Percentiles rank a stretch among this genome's conserved stretches.
Evolutionary conservation across 495 filamentous ascomycete species (phyloP).

Genomic region (Sphaerosporella brunnea): DNA sequence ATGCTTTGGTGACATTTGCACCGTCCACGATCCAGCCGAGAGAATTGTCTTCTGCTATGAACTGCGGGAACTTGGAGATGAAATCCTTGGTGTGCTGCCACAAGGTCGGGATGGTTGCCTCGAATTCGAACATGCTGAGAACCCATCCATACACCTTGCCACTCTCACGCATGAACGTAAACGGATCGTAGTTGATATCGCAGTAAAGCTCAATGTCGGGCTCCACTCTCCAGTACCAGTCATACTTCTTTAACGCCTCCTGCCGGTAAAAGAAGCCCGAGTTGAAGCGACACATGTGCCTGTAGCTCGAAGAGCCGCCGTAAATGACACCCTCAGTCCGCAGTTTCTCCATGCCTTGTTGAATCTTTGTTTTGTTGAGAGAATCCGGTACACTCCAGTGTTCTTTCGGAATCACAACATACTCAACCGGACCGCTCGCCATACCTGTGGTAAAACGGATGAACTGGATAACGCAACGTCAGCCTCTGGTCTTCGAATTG

Average conservation of each 20-base stretch:
- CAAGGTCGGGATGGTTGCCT: constrained; percentile 22
- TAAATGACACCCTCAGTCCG: constrained; percentile 77
- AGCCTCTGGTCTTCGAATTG: constrained; percentile 64
- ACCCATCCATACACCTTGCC: constrained; percentile 38
- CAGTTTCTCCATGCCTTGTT: constrained; percentile 65
- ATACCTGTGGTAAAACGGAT: constrained; percentile 17
- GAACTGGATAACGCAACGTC: constrained; percentile 36
- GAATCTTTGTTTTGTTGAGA: constrained; percentile 71
- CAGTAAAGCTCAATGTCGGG: constrained; percentile 37
- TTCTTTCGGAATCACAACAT: constrained; percentile 63
- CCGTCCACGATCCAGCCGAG: constrained; percentile 33
- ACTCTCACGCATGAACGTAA: constrained; percentile 35
- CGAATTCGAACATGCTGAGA: constrained; percentile 35
- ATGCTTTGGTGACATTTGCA: constrained; percentile 5
- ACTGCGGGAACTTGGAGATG: constrained; percentile 14
- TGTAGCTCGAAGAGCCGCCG: constrained; percentile 70
- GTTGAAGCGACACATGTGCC: constrained; percentile 99
- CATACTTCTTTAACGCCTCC: constrained; percentile 60
- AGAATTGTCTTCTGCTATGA: constrained; percentile 27
- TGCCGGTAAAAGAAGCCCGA: constrained; percentile 94
- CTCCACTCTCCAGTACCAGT: constrained; percentile 38
- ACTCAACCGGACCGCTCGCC: constrained; percentile 29
- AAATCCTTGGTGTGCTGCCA: constrained; percentile 22
- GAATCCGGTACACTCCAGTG: constrained; percentile 80
- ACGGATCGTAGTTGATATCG: constrained; percentile 39